Evolutionary conservation across 805 yeast species (phyloP), one percentile per base, ranked within the genome.

Genomic region (Spathaspora gorwiae): DNA sequence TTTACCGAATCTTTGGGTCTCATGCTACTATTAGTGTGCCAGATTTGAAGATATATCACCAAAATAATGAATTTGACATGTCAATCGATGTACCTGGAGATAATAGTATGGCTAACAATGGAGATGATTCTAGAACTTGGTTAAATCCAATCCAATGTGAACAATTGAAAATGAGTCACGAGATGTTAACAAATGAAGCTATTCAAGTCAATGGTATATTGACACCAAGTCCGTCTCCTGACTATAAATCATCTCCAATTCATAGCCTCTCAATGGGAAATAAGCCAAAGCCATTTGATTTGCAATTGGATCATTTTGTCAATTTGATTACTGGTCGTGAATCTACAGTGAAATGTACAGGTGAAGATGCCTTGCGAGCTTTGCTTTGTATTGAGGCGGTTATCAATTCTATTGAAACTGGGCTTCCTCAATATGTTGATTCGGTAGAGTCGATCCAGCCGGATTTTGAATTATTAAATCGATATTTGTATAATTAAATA

Each of bases 11-110:
- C 6, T 70, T 70, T 51, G 75, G 75, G 6, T 54, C 62, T 24
- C 48, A 60, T 24, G 75, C 73, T 7, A 68, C 73, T 8, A 56
- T 70, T 29, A 67, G 71, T 3, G 59, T 70, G 3, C 75, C 75
- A 1, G 75, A 70, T 42, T 51, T 69, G 48, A 66, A 60, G n/a
- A 52, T 69, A 15, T 68, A 61, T 47, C 71, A 66, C 45, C 72
- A 66, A 39, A 39, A 56, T 13, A 44, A 46, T 15, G 45, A 49
- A 15, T 29, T 29, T 11, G 32, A 9, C 33, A 31, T 31, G n/a
- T 10, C 33, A 31, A 31, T 31, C 3, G n/a, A 11, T 11, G n/a
- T 31, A 31, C n/a, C 33, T 2, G n/a, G n/a, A n/a, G n/a, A 19
- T 5, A 43, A 43, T 33, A 36, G 29, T 11, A 43, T 43, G 46